Evolutionary conservation across 192 early-diverging fungal species (phyloP).

Genomic region (Chytriomyces hyalinus): DNA sequence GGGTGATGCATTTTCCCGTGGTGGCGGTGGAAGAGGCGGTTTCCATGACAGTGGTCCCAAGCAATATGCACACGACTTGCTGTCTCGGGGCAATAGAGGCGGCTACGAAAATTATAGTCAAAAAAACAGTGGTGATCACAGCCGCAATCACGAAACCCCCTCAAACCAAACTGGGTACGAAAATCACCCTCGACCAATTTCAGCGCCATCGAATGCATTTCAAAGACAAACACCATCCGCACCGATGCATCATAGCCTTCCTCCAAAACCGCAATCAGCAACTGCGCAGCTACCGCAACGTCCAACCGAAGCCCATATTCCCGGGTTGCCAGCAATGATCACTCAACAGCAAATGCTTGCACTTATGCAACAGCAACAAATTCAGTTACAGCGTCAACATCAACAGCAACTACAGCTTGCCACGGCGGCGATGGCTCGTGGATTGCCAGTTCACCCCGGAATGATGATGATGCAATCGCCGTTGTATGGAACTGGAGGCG

Average conservation of each 20-base stretch:
- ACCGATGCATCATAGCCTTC: neutral
- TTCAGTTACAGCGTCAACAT: constrained; percentile 36
- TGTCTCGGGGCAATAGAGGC: no score
- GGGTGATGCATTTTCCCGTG: no score
- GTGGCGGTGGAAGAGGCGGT: neutral
- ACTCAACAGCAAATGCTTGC: constrained; percentile 10
- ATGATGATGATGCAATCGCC: neutral
- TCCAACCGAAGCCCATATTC: neutral
- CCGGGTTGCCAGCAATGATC: neutral
- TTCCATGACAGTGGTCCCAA: neutral
- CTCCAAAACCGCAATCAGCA: neutral
- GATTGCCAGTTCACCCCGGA: neutral
- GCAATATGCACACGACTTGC: neutral
- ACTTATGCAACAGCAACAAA: constrained; percentile 36
- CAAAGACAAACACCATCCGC: neutral
- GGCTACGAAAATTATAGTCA: no score
- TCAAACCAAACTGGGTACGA: neutral
- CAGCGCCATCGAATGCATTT: no score
- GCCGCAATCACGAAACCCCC: no score
- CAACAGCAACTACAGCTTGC: constrained; percentile 32
- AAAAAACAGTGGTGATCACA: no score
- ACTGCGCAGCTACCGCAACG: neutral
- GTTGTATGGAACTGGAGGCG: neutral
- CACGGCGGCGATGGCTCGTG: constrained; percentile 5
- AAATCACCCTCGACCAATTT: neutral